Evolutionary conservation across 306 rosid genomes (phyloP).

Genomic region (Prinsepia uniflora): DNA sequence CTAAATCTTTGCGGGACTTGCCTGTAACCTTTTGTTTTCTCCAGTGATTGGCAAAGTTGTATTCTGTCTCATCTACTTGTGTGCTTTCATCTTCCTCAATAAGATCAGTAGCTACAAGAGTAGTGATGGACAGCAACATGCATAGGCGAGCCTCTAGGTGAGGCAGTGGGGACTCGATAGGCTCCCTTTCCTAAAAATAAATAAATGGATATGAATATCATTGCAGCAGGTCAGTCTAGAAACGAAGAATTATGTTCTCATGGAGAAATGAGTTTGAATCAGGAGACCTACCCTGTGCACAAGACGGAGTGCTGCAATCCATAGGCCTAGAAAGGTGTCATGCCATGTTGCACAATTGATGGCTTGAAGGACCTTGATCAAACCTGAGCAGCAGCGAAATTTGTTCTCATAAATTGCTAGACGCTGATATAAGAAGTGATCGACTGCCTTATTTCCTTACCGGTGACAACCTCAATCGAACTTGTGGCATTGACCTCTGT

Average conservation of each 20-base stretch:
- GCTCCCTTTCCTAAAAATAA: slow-evolving; percentile 76
- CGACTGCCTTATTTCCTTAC: slow-evolving; percentile 34
- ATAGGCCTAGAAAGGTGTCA: slow-evolving; percentile 84
- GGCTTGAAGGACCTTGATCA: slow-evolving; percentile 85
- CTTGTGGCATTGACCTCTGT: slow-evolving; percentile 78
- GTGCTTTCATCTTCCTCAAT: slow-evolving; percentile 76
- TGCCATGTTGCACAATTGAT: slow-evolving; percentile 89
- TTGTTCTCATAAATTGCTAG: not conserved
- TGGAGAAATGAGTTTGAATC: slow-evolving; percentile 5
- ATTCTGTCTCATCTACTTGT: slow-evolving; percentile 40
- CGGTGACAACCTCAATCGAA: slow-evolving; percentile 64
- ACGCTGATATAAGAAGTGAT: slow-evolving; percentile 13
- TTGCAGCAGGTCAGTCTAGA: no score
- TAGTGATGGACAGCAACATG: slow-evolving; percentile 70
- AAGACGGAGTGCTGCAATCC: slow-evolving; percentile 93
- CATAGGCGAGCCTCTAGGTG: slow-evolving; percentile 79
- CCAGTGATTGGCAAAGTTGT: slow-evolving; percentile 43
- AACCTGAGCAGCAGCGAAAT: slow-evolving; percentile 45
- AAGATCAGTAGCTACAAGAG: slow-evolving; percentile 72
- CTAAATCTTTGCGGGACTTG: slow-evolving; percentile 55
- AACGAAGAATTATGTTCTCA: not conserved
- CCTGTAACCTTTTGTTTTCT: slow-evolving; percentile 54
- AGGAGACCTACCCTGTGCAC: slow-evolving; percentile 58
- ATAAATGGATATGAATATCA: no score
- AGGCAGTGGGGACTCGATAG: slow-evolving; percentile 90